Evolutionary conservation across 495 filamentous ascomycete genomes (phyloP), one percentile per base, ranked within the genome.

Genomic region (Penicillium tannophilum): DNA sequence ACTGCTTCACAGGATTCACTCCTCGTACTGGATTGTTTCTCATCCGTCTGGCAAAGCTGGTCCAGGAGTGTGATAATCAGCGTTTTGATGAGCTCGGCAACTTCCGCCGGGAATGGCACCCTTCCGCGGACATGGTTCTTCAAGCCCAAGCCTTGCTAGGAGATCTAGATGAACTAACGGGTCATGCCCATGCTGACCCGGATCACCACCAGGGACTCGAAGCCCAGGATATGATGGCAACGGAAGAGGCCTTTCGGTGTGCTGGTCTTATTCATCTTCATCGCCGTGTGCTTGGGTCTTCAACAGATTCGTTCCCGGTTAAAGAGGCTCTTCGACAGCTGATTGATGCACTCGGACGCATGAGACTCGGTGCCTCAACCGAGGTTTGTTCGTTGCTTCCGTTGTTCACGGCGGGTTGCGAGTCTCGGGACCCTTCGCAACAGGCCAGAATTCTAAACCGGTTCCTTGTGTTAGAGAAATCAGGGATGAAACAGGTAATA

Each of bases 361-460:
- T 95, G 49, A 74, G 84, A 24, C 73, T 77, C 14, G 86, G 88
- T 17, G 86, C 86, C 16, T 86, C 87, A 23, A 89, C 88, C 0
- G 91, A 93, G 71, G 85, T 85, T 4, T 91, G 88, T 65, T 76
- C 91, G 6, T 66, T 96, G 47, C 93, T 95, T 54, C 91, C 91
- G 1, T 82, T 95, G 71, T 94, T 95, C 71, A 89, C 88, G 9
- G 91, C 90, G 6, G 91, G 91, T 1, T 93, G 90, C 65, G 90
- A 94, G 65, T 84, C 86, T 3, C 68, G 74, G 46, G 80, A 86
- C 46, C 57, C 72, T 28, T 67, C 68, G 10, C 83, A 88, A 54
- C 75, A 87, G 39, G 65, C 72, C 20, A 81, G 85, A 58, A 86
- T 93, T 17, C 75, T 90, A 63, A 81, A 85, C 60, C 74, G 91